Conservation (phyloP, 2,329 filamentous ascomycete genomes). For the Aureobasidium sp. region DNA sequence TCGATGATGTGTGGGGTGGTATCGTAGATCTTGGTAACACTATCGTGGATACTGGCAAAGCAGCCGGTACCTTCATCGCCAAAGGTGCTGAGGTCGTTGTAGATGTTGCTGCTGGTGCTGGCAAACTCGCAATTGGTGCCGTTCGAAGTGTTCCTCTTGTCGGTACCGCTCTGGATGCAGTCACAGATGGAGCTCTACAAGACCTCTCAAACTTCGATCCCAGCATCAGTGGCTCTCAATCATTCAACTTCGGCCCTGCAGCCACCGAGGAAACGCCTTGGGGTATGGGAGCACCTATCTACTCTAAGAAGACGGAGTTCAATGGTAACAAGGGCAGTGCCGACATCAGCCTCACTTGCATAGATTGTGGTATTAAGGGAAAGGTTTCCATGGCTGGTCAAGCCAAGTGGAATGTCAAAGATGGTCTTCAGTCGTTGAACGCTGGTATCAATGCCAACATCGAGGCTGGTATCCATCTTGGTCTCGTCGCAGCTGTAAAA, state of each 20-base stretch:
- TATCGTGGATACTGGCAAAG: too few relatives aligned
- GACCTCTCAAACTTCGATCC: conserved; percentile 7
- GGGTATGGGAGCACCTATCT: conserved; percentile 15
- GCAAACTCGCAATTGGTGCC: neutral
- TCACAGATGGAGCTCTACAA: neutral
- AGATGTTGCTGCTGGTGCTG: neutral
- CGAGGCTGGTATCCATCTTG: conserved; percentile 8
- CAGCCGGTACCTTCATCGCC: neutral
- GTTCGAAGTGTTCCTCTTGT: neutral
- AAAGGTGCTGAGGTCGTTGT: neutral
- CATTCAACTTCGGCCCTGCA: conserved; percentile 10
- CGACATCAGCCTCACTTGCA: conserved; percentile 2
- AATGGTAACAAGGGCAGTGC: neutral
- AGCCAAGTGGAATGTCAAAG: conserved; percentile 11
- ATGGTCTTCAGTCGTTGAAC: conserved; percentile 9
- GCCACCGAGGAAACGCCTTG: conserved; percentile 9
- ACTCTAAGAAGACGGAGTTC: conserved; percentile 11
- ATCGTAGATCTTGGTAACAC: neutral
- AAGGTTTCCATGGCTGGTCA: conserved; percentile 7
- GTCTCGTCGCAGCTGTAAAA: neutral
- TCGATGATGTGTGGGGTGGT: too few relatives aligned
- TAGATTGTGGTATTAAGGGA: conserved; percentile 15
- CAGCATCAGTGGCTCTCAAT: neutral
- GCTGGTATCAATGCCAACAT: conserved; percentile 14
- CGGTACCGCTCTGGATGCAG: neutral